Conservation (phyloP, 441 rosid genomes). For the Aquilaria agallochum region DNA sequence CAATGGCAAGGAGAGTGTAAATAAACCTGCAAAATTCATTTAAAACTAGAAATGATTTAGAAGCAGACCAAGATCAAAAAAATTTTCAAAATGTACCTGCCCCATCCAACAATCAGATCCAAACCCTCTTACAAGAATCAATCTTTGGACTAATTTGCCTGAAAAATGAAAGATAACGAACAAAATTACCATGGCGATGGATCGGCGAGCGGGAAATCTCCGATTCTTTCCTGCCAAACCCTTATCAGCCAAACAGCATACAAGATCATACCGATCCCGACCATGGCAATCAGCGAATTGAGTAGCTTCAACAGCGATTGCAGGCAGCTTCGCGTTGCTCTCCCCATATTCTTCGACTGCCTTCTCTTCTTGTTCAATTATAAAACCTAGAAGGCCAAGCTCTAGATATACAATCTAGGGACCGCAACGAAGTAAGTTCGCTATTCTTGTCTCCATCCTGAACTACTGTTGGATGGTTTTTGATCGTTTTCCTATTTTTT, state of each 20-base stretch:
- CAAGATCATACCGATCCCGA: slow-evolving; percentile 65
- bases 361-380: not conserved
- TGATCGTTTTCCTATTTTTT: too few species aligned
- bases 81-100: not conserved
- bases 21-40: slow-evolving; percentile 58
- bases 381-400: not conserved
- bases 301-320: slow-evolving; percentile 73
- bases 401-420: slow-evolving; percentile 16
- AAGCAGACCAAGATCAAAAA: not conserved
- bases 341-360: slow-evolving; percentile 31
- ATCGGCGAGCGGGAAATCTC: slow-evolving; percentile 40
- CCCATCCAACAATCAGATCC: not conserved
- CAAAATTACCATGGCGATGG: slow-evolving; percentile 55
- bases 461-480: too few species aligned
- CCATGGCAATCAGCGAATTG: slow-evolving; percentile 77
- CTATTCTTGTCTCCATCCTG: too few species aligned
- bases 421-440: too few species aligned
- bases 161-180: slow-evolving; percentile 1
- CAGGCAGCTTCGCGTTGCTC: slow-evolving; percentile 57
- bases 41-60: slow-evolving; percentile 9
- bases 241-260: slow-evolving; percentile 70
- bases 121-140: not conserved
- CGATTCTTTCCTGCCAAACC: slow-evolving; percentile 66
- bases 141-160: not conserved
- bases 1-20: slow-evolving; percentile 65